These are phyloP conservation scores for Penicillium sp. DNA, from an alignment of 2,329 filamentous ascomycete species.

Conservation along the genomic window DNA sequence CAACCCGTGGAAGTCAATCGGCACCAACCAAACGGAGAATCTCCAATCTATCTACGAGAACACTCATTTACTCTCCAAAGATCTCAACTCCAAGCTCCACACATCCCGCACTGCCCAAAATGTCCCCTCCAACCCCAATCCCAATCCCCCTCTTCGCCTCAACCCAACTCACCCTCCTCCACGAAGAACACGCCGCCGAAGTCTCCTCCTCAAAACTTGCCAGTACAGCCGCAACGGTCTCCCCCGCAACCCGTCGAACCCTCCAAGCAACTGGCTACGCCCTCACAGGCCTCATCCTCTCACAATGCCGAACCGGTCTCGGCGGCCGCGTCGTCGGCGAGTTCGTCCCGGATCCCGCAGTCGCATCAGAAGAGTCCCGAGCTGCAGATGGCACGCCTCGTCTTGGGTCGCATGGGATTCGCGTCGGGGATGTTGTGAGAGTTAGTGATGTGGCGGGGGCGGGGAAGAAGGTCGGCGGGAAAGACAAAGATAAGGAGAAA, in stretches of 20 bases:
- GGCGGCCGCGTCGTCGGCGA: constrained; percentile 90
- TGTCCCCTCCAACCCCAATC: constrained; percentile 24
- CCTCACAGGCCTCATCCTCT: constrained; percentile 58
- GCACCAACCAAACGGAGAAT: background rate
- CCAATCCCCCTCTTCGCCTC: constrained; percentile 45
- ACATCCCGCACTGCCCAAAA: background rate
- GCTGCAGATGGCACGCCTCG: constrained; percentile 41
- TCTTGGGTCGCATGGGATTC: constrained; percentile 48
- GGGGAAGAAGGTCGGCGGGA: constrained; percentile 31
- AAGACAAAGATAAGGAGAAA: constrained; percentile 37
- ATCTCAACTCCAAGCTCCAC: background rate
- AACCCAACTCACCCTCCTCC: constrained; percentile 44
- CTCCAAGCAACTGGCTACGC: constrained; percentile 45
- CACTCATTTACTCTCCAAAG: background rate
- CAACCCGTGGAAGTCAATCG: background rate
- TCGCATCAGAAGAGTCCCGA: constrained; percentile 49
- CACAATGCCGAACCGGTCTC: constrained; percentile 79
- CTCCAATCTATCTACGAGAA: background rate
- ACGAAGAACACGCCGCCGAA: constrained; percentile 47
- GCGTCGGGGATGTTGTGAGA: constrained; percentile 50
- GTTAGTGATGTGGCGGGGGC: constrained; percentile 40
- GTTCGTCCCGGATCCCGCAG: constrained; percentile 69
- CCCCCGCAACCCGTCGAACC: constrained; percentile 44
- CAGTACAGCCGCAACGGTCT: constrained; percentile 41
- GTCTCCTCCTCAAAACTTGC: constrained; percentile 46